Base-by-base conservation (phyloP, 441 rosid genomes). In the Euphorbia neoarborescens region DNA sequence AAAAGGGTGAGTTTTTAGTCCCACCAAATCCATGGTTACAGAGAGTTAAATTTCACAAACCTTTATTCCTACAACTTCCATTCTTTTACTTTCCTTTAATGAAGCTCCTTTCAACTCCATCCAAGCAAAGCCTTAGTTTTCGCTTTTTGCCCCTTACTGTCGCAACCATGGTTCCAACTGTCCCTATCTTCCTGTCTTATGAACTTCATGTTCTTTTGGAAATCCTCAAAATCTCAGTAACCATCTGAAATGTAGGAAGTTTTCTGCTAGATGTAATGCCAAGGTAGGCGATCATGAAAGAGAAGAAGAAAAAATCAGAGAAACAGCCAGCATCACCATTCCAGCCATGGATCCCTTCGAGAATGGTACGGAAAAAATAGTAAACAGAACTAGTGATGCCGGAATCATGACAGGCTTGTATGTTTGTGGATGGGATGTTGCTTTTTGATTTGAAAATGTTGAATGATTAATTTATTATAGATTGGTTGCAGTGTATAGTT, bases 231-330 rank as follows among this genome's bases (percentile, higher is more conserved):
- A 81, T 91, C 57, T 91, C 99, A 0, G 97, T 97, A 2, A 77
- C 99, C 0, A 84, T 89, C 7, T 91, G 96, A 96, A 94, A 91
- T 62, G 99, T 97, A 24, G 99, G 91, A 68, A 90, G 89, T 87
- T 94, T 94, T 68, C 83, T 91, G 59, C 74, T 94, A 35, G 99
- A 90, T 65, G 96, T 90, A 58, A 81, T 91, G 97, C 97, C 99
- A 0, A 83, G 86, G 66, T 96, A 91, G 87, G 96, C 87, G 74
- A 90, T 90, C 44, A 86, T 83, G 71, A 91, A 94, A 79, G 91
- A 90, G 84, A 83, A 87, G 78, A 91, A 84, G 75, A 88, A 84
- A 75, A 69, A n/a, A n/a, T n/a, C 82, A 3, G 90, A 81, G 74
- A 83, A 69, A 78, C 84, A 72, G 68, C 84, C 86, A 37, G 75